Percentiles rank a stretch among this genome's conserved stretches.
Evolutionary conservation across 768 basidiomycete genomes (phyloP).

Genomic region (Panaeolus papilionaceus): DNA sequence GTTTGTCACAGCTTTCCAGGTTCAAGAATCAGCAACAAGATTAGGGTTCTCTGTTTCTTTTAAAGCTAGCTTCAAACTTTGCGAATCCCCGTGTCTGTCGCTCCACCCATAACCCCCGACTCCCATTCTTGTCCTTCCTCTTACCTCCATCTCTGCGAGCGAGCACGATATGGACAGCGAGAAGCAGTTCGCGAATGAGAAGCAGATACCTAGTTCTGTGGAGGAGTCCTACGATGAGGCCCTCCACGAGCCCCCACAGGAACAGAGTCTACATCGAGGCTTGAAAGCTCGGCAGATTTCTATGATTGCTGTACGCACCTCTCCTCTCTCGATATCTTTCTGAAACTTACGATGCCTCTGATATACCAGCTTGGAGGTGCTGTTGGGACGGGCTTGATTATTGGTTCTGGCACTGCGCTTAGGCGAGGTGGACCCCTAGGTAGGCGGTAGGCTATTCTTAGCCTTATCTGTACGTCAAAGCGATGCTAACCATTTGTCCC

Average conservation of each 20-base stretch:
- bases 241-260: constrained; percentile 40
- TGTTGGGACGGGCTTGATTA: constrained; percentile 62
- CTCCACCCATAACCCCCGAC: constrained; percentile 10
- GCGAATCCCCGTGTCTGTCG: constrained; percentile 21
- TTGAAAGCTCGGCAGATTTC: constrained; percentile 59
- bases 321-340: not conserved
- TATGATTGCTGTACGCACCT: constrained; percentile 54
- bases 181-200: constrained; percentile 26
- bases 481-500: constrained; percentile 13
- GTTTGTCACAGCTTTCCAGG: not conserved
- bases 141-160: constrained; percentile 28
- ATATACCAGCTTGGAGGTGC: constrained; percentile 49
- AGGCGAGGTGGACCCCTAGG: constrained; percentile 61
- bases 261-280: constrained; percentile 51
- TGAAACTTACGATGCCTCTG: not conserved
- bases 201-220: constrained; percentile 25
- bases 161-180: constrained; percentile 26
- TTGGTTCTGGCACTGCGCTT: constrained; percentile 65
- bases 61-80: constrained; percentile 7
- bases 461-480: not conserved
- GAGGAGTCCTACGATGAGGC: constrained; percentile 30
- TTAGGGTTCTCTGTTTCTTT: constrained; percentile 5
- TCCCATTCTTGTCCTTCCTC: constrained; percentile 4
- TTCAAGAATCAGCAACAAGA: not conserved
- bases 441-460: constrained; percentile 18